Evolutionary conservation across 2,329 filamentous ascomycete genomes (phyloP), one percentile per base, ranked within the genome.

Genomic region (Fusarium sp.): DNA sequence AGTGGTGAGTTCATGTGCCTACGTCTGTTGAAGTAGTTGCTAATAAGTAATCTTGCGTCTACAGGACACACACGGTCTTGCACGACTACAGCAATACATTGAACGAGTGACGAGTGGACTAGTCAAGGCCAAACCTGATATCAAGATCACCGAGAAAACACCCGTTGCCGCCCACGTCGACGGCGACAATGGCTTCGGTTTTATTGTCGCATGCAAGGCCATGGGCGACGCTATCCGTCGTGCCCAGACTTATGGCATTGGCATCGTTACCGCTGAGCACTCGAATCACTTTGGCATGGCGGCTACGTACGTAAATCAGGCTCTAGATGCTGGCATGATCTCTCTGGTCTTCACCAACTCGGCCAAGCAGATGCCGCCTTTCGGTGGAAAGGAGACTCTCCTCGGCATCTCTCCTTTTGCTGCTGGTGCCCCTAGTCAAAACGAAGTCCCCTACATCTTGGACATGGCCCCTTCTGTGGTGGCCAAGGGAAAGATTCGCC

Each of bases 211-310:
- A 3, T 63, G 35, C 63, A 60, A 60, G 20, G 67, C 63, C 22
- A 66, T 70, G 59, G 38, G 67, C 11, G 64, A 70, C 20, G 64
- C 63, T 27, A 70, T 67, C n/a, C 44, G 36, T 17, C 64, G 64
- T 17, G 67, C 67, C 6, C 53, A 66, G 31, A 64, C 53, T 3
- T 70, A 70, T 42, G 67, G 67, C 27, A 66, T 70, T 22, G 67
- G 67, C 29, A 70, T 70, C n/a, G 63, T 67, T 35, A 63, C 67
- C 4, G 67, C 53, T 5, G 57, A 66, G 27, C 59, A 63, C 55
- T 66, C 63, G 16, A 70, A 70, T 59, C 67, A 70, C 64, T 70
- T 66, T 31, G 67, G 67, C 20, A 70, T 70, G 67, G 67, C 63
- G 16, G 67, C 67, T 7, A 66, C 67, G 14, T 70, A 70, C 22